phyloP scores from a whole-genome alignment of 768 basidiomycete species.

The Termitomyces sp. region DNA sequence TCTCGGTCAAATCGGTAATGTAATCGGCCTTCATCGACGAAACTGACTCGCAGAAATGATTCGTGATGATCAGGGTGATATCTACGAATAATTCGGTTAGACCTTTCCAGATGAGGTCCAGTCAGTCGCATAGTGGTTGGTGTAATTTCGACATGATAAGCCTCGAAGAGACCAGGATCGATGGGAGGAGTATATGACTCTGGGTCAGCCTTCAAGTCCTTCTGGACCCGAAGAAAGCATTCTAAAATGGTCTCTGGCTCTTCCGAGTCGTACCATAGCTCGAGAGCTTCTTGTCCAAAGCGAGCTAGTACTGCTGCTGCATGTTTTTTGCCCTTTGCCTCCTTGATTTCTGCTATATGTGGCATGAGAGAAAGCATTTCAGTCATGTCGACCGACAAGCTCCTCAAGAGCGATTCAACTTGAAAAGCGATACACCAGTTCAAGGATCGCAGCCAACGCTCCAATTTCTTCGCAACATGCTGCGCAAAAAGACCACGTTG shows the following conservation, averaged over 20 bases:
- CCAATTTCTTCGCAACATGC: conserved; percentile 23
- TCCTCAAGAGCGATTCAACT: conserved; percentile 39
- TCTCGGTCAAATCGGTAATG: conserved; percentile 54
- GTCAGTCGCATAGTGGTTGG: conserved; percentile 49
- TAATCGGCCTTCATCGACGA: conserved; percentile 52
- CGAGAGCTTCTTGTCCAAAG: conserved; percentile 21
- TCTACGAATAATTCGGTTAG: conserved; percentile 55
- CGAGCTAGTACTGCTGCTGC: conserved; percentile 37
- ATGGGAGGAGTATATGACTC: conserved; percentile 14
- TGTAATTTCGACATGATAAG: conserved; percentile 43
- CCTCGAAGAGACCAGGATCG: conserved; percentile 33
- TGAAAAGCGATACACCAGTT: conserved; percentile 58
- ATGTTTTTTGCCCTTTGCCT: conserved; percentile 26
- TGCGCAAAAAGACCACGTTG: conserved; percentile 40
- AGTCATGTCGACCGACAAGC: conserved; percentile 37
- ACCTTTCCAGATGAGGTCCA: conserved; percentile 54
- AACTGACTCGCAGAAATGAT: conserved; percentile 58
- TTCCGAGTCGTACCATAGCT: conserved; percentile 20
- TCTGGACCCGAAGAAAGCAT: conserved; percentile 24
- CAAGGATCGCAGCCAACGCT: conserved; percentile 27
- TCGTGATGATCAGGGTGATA: conserved; percentile 40
- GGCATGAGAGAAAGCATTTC: conserved; percentile 44
- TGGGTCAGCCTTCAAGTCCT: conserved; percentile 20
- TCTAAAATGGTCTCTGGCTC: conserved; percentile 19
- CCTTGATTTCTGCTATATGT: conserved; percentile 24